Evolutionary conservation across 352 stramenopile genomes (phyloP), one percentile per base, ranked within the genome.

Genomic region (Hyaloperonospora brassicae): DNA sequence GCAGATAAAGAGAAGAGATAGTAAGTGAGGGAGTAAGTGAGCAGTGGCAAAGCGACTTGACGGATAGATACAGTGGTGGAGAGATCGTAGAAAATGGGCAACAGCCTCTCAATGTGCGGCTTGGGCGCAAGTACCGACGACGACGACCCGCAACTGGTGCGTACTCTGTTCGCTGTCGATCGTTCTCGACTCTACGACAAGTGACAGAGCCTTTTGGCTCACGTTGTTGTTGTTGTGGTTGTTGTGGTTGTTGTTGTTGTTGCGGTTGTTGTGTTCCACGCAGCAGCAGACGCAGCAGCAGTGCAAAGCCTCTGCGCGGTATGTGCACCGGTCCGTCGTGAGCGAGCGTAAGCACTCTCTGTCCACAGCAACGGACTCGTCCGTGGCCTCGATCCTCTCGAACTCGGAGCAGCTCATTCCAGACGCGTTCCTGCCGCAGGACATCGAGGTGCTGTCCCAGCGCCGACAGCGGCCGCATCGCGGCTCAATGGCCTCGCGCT

Each of bases 371-470:
- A 73, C 68, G 2, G 75, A 85, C 64, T 72, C 59, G 24, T 80
- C 70, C 1, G 62, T 85, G 14, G 70, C 72, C 17, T 85, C 75
- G 45, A 85, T 85, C 50, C 49, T 85, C 36, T 81, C 72, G n/a
- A 76, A 67, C 57, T 79, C 73, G 44, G 72, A 83, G 45, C 55
- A 60, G 17, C 68, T 85, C n/a, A 73, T 85, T 46, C 75, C 75
- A 13, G 75, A 85, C 23, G 73, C 66, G 41, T 85, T 71, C 45
- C 40, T 71, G 71, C 70, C 75, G 17, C 70, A 78, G 34, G 75
- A 85, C 66, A 85, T 85, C 42, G 72, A 85, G n/a, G 72, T 85
- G 43, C 39, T 85, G 36, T 81, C 72, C 17, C 72, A 82, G 47
- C 64, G 71, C 1, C 67, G 73, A 17, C 68, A 74, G 48, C 55